Evolutionary conservation across 129 eudicot genomes (phyloP).

Genomic region (Logfia minima): DNA sequence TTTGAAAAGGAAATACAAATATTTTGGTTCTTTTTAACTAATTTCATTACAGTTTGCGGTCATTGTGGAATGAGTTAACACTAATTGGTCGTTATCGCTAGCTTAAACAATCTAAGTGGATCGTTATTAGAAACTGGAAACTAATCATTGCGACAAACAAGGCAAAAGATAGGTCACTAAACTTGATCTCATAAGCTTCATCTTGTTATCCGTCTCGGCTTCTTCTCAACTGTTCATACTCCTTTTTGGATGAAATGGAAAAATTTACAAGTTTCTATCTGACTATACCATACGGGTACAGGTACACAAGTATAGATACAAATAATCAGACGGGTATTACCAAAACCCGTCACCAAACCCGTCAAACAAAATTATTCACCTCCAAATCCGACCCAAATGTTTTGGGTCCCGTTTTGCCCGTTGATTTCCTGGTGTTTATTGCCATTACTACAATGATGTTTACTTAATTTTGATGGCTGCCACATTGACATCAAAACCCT

Average conservation of each 20-base stretch:
- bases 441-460: neutral
- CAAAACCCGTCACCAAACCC: neutral
- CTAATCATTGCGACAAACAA: too few species aligned
- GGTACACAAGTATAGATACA: neutral
- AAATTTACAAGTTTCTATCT: too few species aligned
- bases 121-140: neutral
- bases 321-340: neutral
- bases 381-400: too few species aligned
- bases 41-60: neutral
- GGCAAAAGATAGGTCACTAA: too few species aligned
- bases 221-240: too few species aligned
- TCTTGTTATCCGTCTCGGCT: too few species aligned
- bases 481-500: neutral
- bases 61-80: neutral
- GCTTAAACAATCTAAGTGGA: neutral
- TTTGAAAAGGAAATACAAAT: slow-evolving; percentile 30
- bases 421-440: neutral
- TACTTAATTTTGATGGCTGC: neutral
- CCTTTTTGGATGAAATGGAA: too few species aligned
- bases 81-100: neutral
- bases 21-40: slow-evolving; percentile 42
- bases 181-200: too few species aligned
- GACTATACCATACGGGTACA: neutral
- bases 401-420: neutral
- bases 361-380: neutral